A percentile compares a stretch with the other conserved stretches of the same genome.
phyloP scores from a whole-genome alignment of 164 flowering plant species.

The Cinnamomum micranthum region DNA sequence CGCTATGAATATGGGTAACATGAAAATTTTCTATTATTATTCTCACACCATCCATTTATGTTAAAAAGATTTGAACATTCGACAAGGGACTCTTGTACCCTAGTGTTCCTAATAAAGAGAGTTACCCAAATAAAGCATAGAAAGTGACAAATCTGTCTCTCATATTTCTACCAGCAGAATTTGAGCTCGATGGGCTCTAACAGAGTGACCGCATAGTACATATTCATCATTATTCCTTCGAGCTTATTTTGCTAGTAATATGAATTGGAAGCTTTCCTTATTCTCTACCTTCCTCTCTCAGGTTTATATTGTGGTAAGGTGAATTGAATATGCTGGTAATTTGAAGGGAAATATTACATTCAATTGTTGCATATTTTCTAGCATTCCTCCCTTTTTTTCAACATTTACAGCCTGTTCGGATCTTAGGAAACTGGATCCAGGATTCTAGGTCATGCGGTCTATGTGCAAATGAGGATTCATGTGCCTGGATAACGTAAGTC shows the following conservation, averaged over 20 bases:
- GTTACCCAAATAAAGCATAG: background rate
- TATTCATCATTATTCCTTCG: background rate
- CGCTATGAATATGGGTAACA: background rate
- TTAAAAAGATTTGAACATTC: background rate
- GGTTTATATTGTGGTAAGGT: too few relatives aligned
- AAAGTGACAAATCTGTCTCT: background rate
- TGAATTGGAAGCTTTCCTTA: background rate
- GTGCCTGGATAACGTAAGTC: too few relatives aligned
- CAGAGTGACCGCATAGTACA: background rate
- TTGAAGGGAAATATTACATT: background rate
- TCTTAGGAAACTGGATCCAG: too few relatives aligned
- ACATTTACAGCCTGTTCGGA: background rate
- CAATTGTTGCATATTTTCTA: background rate
- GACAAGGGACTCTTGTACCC: background rate
- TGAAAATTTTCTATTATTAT: background rate
- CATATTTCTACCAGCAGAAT: background rate
- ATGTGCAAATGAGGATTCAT: too few relatives aligned
- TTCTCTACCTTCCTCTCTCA: background rate
- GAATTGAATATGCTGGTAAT: background rate
- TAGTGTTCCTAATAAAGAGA: slow-evolving; percentile 1
- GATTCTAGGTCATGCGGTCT: too few relatives aligned
- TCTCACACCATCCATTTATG: background rate
- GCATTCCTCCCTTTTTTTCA: background rate
- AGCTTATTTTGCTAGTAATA: background rate
- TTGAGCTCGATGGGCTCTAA: background rate